Conservation (phyloP, 1,284 basidiomycete genomes). For the Rhodotorula mucilaginosa region DNA sequence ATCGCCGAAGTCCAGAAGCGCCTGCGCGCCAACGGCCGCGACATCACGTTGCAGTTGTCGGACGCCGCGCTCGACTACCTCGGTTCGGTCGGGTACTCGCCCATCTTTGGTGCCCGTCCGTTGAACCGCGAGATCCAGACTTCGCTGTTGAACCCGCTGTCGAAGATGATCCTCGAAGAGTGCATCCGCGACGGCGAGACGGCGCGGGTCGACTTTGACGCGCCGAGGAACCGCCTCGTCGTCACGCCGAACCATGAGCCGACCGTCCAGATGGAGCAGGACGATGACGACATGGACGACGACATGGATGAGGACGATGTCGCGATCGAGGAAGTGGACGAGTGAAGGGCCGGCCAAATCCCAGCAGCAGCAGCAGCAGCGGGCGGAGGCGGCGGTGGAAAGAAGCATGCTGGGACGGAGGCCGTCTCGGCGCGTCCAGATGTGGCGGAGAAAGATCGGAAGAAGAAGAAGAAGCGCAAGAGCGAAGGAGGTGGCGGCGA, state of each 20-base stretch:
- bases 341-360: slow-evolving; percentile 15
- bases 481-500: no score
- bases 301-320: slow-evolving; percentile 55
- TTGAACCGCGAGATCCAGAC: slow-evolving; percentile 88
- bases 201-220: slow-evolving; percentile 75
- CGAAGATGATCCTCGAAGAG: slow-evolving; percentile 79
- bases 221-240: slow-evolving; percentile 72
- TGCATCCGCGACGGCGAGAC: slow-evolving; percentile 68
- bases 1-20: slow-evolving; percentile 66
- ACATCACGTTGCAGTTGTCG: slow-evolving; percentile 76
- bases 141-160: slow-evolving; percentile 89
- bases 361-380: no score
- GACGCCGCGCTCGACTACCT: slow-evolving; percentile 77
- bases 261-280: slow-evolving; percentile 62
- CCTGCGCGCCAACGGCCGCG: slow-evolving; percentile 66
- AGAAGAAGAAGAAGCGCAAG: no score
- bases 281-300: slow-evolving; percentile 50
- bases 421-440: no score
- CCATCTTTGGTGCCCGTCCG: slow-evolving; percentile 75
- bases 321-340: slow-evolving; percentile 14
- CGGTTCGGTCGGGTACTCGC: slow-evolving; percentile 77
- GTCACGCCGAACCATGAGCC: slow-evolving; percentile 83
- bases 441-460: no score
- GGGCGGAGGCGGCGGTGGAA: background rate
- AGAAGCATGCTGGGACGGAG: background rate